phyloP scores from a whole-genome alignment of 495 filamentous ascomycete species.

The Podospora fimiseda region DNA sequence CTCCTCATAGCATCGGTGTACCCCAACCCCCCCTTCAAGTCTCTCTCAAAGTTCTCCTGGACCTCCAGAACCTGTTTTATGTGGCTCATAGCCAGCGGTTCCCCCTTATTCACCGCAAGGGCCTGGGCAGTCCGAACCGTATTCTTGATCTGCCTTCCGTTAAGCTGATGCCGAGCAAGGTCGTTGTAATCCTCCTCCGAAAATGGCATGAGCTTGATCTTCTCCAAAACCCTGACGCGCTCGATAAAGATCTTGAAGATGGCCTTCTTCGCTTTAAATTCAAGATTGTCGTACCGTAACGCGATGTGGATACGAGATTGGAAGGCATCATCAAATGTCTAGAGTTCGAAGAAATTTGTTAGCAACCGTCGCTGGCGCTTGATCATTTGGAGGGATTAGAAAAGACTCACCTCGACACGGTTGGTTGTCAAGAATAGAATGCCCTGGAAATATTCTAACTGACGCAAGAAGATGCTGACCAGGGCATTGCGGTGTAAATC shows the following conservation, averaged over 20 bases:
- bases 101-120: slow-evolving; percentile 69
- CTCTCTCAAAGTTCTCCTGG: slow-evolving; percentile 72
- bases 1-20: slow-evolving; percentile 58
- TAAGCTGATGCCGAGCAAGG: slow-evolving; percentile 65
- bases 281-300: slow-evolving; percentile 73
- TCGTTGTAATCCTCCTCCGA: slow-evolving; percentile 60
- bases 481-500: slow-evolving; percentile 72
- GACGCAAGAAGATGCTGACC: slow-evolving; percentile 55
- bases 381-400: not conserved
- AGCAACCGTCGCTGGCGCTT: too few species aligned
- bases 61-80: slow-evolving; percentile 79
- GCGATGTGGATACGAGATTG: slow-evolving; percentile 59
- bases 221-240: slow-evolving; percentile 58
- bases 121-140: slow-evolving; percentile 80
- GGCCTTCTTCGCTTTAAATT: slow-evolving; percentile 64
- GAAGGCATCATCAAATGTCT: slow-evolving; percentile 58
- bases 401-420: slow-evolving; percentile 41
- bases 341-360: too few species aligned
- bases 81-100: slow-evolving; percentile 68
- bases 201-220: slow-evolving; percentile 56
- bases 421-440: slow-evolving; percentile 51
- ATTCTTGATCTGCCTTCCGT: slow-evolving; percentile 97
- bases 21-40: slow-evolving; percentile 60
- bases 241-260: slow-evolving; percentile 85
- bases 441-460: slow-evolving; percentile 49